These are phyloP conservation scores for Sequoiadendron giganteum DNA, from an alignment of 75 land plant genomes.

Conservation along the genomic window DNA sequence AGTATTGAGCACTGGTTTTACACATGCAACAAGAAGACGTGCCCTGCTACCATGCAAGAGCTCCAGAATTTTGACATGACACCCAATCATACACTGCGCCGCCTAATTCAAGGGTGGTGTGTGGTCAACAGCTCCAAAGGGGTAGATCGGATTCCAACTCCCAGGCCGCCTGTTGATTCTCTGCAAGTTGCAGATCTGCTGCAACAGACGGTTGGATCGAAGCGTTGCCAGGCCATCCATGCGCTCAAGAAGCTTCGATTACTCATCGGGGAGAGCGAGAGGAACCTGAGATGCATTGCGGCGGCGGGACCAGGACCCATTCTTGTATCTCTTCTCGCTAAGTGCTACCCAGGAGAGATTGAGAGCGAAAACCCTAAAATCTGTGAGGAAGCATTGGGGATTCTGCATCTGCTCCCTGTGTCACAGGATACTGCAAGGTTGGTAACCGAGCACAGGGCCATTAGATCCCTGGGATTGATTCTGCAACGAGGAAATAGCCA, in stretches of 20 bases:
- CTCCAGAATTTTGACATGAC: slow-evolving; percentile 34
- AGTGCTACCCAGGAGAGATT: background rate
- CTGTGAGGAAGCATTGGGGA: background rate
- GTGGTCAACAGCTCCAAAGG: slow-evolving; percentile 32
- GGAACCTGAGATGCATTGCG: slow-evolving; percentile 35
- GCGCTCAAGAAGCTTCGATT: slow-evolving; percentile 30
- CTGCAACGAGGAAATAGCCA: slow-evolving; percentile 39
- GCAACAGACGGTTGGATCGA: background rate
- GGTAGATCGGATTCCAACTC: slow-evolving; percentile 11
- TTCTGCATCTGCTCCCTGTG: background rate
- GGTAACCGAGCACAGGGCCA: slow-evolving; percentile 7
- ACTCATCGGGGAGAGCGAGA: slow-evolving; percentile 42
- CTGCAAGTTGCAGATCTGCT: slow-evolving; percentile 5
- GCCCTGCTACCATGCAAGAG: slow-evolving; percentile 65
- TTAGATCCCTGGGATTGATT: slow-evolving; percentile 15
- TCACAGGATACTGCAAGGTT: slow-evolving; percentile 17
- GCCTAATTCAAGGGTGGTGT: slow-evolving; percentile 80
- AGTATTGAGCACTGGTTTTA: slow-evolving; percentile 64
- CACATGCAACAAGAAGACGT: slow-evolving; percentile 30
- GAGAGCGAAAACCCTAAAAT: background rate
- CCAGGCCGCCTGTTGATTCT: background rate
- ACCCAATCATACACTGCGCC: slow-evolving; percentile 77
- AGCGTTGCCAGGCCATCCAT: background rate
- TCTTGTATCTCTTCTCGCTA: slow-evolving; percentile 9
- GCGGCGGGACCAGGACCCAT: slow-evolving; percentile 34